Conservation (phyloP, 495 filamentous ascomycete species). For the Tuber microsphaerosporum region DNA sequence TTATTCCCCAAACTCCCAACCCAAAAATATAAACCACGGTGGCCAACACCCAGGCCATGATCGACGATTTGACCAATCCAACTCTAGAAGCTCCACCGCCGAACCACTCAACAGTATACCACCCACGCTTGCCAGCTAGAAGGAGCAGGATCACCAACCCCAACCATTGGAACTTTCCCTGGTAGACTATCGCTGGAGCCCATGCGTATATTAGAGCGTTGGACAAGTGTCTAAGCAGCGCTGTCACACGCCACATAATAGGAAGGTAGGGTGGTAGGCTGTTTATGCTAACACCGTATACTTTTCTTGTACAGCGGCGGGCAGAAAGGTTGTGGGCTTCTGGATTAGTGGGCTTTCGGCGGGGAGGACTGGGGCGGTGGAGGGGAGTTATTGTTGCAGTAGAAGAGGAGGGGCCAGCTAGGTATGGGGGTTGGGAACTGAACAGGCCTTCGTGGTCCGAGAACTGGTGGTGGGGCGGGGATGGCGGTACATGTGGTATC, state of each 20-base stretch:
- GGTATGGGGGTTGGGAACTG: conserved; percentile 22
- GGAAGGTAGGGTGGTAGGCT: conserved; percentile 31
- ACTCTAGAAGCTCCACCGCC: conserved; percentile 37
- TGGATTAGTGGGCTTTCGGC: conserved; percentile 20
- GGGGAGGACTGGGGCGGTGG: conserved; percentile 6
- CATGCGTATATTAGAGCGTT: conserved; percentile 39
- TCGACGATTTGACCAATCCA: conserved; percentile 33
- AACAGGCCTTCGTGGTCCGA: not conserved
- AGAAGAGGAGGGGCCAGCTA: conserved; percentile 8
- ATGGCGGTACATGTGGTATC: conserved; percentile 27
- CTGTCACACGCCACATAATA: conserved; percentile 35
- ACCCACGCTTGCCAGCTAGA: conserved; percentile 35
- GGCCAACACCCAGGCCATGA: conserved; percentile 26
- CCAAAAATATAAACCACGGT: conserved; percentile 27
- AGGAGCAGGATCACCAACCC: conserved; percentile 30
- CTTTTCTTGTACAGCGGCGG: conserved; percentile 13
- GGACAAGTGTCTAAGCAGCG: conserved; percentile 36
- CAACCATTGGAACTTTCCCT: conserved; percentile 36
- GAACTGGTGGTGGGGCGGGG: conserved; percentile 27
- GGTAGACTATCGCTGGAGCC: conserved; percentile 34
- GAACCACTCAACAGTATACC: conserved; percentile 41
- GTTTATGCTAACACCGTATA: conserved; percentile 38
- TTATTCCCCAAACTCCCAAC: conserved; percentile 31
- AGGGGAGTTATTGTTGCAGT: not conserved
- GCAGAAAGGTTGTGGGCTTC: not conserved